Base-by-base conservation (phyloP, 805 yeast genomes). In the Candida maltosa region DNA sequence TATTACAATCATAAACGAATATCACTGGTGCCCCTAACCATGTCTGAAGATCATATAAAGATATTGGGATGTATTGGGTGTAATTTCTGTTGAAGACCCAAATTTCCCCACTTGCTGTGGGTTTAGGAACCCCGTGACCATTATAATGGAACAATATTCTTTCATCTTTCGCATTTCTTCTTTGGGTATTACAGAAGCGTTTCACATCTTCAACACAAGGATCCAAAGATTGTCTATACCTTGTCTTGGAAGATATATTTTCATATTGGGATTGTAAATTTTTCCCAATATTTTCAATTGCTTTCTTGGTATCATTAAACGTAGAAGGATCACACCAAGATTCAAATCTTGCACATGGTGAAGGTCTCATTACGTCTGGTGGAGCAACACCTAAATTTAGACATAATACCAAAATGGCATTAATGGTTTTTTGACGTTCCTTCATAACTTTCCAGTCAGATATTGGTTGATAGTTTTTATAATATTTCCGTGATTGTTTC, bases 1-100 rank as follows among this genome's bases (percentile, higher is more conserved):
- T 84, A 49, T 83, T 86, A 56, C 97, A 88, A 62, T 93, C 98
- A 58, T 83, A 88, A 29, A 91, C 96, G 59, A 84, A 89, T 14
- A 93, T 84, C 35, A 95, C 91, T 0, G 98, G 98, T 1, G 97
- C 97, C 7, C 98, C 98, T 8, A 93, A 66, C 98, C 98, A 93
- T 4, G 94, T 82, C 51, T 93, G 98, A 31, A 93, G 66, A 52
- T 93, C 98, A 58, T 86, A 88, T n/a, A 93, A 62, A 7, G 96
- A 86, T 2, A 93, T 93, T 1, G 98, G 98, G 39, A 93, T 93
- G 56, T 93, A 93, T 62, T 93, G 98, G 1, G 98, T 93, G 56
- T 89, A 93, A 1, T 96, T 96, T 46, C 97, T 70, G 58, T 93
- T 93, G 65, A 93, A 93, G 8, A 93, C 97, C 98, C 98, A 93